phyloP scores from a whole-genome alignment of 2,329 filamentous ascomycete species.

The Fusarium decemcellulare region DNA sequence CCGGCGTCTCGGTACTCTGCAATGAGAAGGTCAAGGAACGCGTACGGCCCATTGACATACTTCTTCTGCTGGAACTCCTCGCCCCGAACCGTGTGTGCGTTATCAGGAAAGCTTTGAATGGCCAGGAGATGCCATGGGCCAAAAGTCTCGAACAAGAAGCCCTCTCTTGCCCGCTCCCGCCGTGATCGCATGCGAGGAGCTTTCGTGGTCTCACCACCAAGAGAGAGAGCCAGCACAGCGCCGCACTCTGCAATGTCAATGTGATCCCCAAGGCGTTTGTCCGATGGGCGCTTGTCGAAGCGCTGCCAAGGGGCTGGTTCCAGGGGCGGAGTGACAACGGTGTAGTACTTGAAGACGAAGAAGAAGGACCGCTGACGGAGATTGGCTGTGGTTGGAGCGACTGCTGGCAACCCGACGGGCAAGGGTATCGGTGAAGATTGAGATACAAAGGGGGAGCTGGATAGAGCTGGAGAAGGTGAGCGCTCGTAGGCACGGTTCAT shows the following conservation, averaged over 20 bases:
- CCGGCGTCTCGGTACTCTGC: conserved; percentile 73
- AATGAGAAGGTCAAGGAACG: conserved; percentile 71
- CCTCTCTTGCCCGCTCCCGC: conserved; percentile 63
- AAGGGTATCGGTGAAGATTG: conserved; percentile 30
- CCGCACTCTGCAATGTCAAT: conserved; percentile 72
- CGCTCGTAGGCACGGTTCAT: conserved; percentile 64
- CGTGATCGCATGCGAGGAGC: conserved; percentile 65
- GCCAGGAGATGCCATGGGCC: conserved; percentile 72
- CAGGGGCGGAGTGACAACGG: conserved; percentile 68
- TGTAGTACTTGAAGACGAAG: conserved; percentile 77
- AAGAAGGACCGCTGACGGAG: conserved; percentile 70
- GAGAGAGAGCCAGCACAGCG: conserved; percentile 70
- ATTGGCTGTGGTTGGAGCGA: conserved; percentile 55
- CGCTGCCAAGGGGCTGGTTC: conserved; percentile 73
- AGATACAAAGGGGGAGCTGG: conserved; percentile 27
- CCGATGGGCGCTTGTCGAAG: conserved; percentile 62
- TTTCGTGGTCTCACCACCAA: conserved; percentile 66
- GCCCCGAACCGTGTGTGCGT: conserved; percentile 67
- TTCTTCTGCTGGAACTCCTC: conserved; percentile 67
- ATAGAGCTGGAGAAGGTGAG: conserved; percentile 24
- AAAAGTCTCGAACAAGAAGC: conserved; percentile 71
- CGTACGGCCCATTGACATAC: conserved; percentile 73
- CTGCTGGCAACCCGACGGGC: conserved; percentile 11
- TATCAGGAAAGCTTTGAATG: conserved; percentile 72
- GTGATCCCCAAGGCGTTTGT: conserved; percentile 60